phyloP scores from a whole-genome alignment of 2,329 filamentous ascomycete genomes.

The Xenoacremonium recifei region DNA sequence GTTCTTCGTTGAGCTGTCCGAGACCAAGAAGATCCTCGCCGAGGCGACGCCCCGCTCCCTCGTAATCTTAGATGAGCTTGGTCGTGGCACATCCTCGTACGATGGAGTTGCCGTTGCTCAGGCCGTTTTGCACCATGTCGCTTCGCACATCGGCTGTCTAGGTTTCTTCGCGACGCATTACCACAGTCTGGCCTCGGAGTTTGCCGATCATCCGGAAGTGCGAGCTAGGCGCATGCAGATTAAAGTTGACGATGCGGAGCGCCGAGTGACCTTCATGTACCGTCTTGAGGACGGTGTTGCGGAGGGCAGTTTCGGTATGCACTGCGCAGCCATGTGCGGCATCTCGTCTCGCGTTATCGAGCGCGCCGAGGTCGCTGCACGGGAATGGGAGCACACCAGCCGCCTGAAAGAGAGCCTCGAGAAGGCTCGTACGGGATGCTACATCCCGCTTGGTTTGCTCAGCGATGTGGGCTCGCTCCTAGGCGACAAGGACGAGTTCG shows the following conservation, averaged over 20 bases:
- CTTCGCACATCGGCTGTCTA: slow-evolving; percentile 86
- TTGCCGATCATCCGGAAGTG: slow-evolving; percentile 85
- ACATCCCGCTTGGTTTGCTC: slow-evolving; percentile 80
- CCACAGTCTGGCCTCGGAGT: slow-evolving; percentile 89
- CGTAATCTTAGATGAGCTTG: slow-evolving; percentile 95
- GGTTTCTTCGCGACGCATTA: slow-evolving; percentile 99
- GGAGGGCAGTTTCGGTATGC: slow-evolving; percentile 97
- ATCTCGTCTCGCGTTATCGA: slow-evolving; percentile 82
- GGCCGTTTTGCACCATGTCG: slow-evolving; percentile 93
- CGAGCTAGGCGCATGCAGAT: slow-evolving; percentile 89
- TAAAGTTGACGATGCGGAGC: slow-evolving; percentile 78
- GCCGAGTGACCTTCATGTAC: slow-evolving; percentile 95
- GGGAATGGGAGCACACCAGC: slow-evolving; percentile 93
- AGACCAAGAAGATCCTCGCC: slow-evolving; percentile 96
- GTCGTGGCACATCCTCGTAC: slow-evolving; percentile 91
- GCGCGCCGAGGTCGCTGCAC: slow-evolving; percentile 82
- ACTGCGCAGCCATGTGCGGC: slow-evolving; percentile 97
- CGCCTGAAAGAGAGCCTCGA: slow-evolving; percentile 86
- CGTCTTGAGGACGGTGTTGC: slow-evolving; percentile 91
- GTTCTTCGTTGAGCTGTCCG: slow-evolving; percentile 95
- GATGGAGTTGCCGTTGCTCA: slow-evolving; percentile 96
- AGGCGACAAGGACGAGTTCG: slow-evolving; percentile 53
- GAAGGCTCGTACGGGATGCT: slow-evolving; percentile 72
- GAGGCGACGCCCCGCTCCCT: slow-evolving; percentile 92
- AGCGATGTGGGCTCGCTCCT: slow-evolving; percentile 84